Percentiles rank a stretch among this genome's conserved stretches.
Conservation (phyloP, 2,329 filamentous ascomycete genomes). For the Sclerotinia minor region DNA sequence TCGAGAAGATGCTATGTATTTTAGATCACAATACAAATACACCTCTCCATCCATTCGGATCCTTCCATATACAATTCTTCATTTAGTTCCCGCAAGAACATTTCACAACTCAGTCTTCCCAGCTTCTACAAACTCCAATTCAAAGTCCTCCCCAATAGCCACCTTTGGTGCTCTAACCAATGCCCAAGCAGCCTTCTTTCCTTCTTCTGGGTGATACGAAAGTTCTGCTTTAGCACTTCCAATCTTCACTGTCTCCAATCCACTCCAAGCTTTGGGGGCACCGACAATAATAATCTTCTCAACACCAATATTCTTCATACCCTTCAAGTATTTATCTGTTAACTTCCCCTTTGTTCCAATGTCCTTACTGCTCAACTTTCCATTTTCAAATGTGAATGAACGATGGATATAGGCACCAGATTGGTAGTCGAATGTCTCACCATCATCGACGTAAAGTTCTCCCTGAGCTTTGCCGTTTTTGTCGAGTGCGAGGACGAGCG, state of each 20-base stretch:
- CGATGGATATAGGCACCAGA: slow-evolving; percentile 86
- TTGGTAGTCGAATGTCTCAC: slow-evolving; percentile 87
- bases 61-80: background rate
- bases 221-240: slow-evolving; percentile 59
- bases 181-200: slow-evolving; percentile 60
- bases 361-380: slow-evolving; percentile 68
- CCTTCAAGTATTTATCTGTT: slow-evolving; percentile 73
- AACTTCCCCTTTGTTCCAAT: slow-evolving; percentile 58
- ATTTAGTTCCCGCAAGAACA: no score
- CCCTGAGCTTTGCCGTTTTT: slow-evolving; percentile 73
- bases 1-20: background rate
- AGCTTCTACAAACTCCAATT: slow-evolving; percentile 36
- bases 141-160: slow-evolving; percentile 64
- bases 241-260: slow-evolving; percentile 59
- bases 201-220: slow-evolving; percentile 55
- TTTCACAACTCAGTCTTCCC: slow-evolving; percentile 15
- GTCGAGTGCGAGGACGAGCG: slow-evolving; percentile 74
- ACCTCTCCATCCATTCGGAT: no score
- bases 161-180: slow-evolving; percentile 64
- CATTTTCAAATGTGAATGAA: slow-evolving; percentile 64
- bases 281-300: slow-evolving; percentile 85
- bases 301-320: slow-evolving; percentile 73
- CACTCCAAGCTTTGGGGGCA: slow-evolving; percentile 70
- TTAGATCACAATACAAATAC: background rate
- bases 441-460: slow-evolving; percentile 87